phyloP scores from a whole-genome alignment of 2,329 filamentous ascomycete genomes.

The Penicillium corylophilum region DNA sequence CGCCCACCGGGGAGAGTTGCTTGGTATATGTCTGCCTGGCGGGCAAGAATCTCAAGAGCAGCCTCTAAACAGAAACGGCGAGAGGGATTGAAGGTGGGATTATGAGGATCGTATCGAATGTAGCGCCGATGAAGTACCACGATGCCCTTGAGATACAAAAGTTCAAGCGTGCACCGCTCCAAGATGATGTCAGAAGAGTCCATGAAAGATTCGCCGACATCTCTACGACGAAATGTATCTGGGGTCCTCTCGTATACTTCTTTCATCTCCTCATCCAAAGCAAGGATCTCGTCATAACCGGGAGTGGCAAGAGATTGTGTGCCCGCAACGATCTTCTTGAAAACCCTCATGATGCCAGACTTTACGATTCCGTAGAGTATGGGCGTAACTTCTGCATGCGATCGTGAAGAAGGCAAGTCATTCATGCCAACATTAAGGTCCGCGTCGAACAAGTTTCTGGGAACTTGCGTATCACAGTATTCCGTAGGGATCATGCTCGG shows the following conservation, averaged over 20 bases:
- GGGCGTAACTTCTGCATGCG: slow-evolving; percentile 44
- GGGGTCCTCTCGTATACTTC: slow-evolving; percentile 7
- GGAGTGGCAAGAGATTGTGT: slow-evolving; percentile 12
- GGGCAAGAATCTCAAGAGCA: slow-evolving; percentile 47
- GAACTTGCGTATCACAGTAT: slow-evolving; percentile 56
- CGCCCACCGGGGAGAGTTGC: slow-evolving; percentile 53
- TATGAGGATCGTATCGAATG: slow-evolving; percentile 39
- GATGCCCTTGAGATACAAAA: slow-evolving; percentile 50
- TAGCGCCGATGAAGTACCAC: slow-evolving; percentile 53
- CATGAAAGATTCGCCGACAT: slow-evolving; percentile 39
- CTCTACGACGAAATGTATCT: slow-evolving; percentile 13
- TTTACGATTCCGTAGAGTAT: slow-evolving; percentile 36
- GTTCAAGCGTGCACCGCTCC: slow-evolving; percentile 50
- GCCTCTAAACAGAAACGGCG: slow-evolving; percentile 46
- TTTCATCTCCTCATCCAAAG: slow-evolving; percentile 24
- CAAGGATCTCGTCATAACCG: slow-evolving; percentile 21
- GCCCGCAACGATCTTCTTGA: slow-evolving; percentile 30
- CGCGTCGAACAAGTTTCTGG: slow-evolving; percentile 59
- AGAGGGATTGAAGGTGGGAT: slow-evolving; percentile 38
- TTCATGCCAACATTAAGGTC: slow-evolving; percentile 54
- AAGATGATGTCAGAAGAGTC: slow-evolving; percentile 52
- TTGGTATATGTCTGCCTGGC: slow-evolving; percentile 50
- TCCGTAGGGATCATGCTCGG: slow-evolving; percentile 59
- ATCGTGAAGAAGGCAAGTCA: slow-evolving; percentile 53
- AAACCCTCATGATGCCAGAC: slow-evolving; percentile 27